A percentile compares a stretch with the other conserved stretches of the same genome.
These are phyloP conservation scores for Fusarium sp. DNA, from an alignment of 2,329 filamentous ascomycete species.

Conservation along the genomic window DNA sequence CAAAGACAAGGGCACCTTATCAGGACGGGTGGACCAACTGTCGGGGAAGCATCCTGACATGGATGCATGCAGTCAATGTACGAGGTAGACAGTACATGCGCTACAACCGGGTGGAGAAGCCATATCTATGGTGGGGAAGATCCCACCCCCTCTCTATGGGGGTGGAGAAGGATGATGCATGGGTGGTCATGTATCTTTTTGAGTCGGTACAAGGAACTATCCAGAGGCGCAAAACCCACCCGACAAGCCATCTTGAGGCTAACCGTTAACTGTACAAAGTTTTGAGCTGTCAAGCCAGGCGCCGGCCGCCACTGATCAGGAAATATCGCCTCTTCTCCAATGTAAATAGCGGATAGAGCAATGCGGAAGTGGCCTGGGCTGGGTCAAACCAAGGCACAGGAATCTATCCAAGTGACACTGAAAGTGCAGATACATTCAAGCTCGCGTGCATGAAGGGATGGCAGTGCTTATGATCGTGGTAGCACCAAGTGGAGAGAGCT, in stretches of 20 bases:
- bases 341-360: neutral
- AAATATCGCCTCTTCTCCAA: slow-evolving; percentile 14
- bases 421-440: neutral
- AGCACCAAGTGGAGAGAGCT: slow-evolving; percentile 26
- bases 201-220: slow-evolving; percentile 13
- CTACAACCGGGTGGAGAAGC: slow-evolving; percentile 22
- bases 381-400: slow-evolving; percentile 19
- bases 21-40: slow-evolving; percentile 18
- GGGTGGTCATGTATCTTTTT: neutral
- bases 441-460: slow-evolving; percentile 14
- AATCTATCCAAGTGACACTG: neutral
- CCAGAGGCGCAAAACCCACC: slow-evolving; percentile 17
- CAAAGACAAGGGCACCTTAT: slow-evolving; percentile 21
- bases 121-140: slow-evolving; percentile 29
- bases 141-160: slow-evolving; percentile 29
- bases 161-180: slow-evolving; percentile 24
- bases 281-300: slow-evolving; percentile 13
- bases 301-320: slow-evolving; percentile 7
- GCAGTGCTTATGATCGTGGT: slow-evolving; percentile 9
- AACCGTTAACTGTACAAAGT: neutral
- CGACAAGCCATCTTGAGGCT: slow-evolving; percentile 11
- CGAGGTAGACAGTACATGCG: slow-evolving; percentile 9
- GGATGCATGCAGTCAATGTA: slow-evolving; percentile 15
- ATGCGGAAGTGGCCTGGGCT: neutral
- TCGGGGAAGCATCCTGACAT: slow-evolving; percentile 36